phyloP scores from a whole-genome alignment of 805 yeast genomes.

The Maudiozyma saulgeensis region DNA sequence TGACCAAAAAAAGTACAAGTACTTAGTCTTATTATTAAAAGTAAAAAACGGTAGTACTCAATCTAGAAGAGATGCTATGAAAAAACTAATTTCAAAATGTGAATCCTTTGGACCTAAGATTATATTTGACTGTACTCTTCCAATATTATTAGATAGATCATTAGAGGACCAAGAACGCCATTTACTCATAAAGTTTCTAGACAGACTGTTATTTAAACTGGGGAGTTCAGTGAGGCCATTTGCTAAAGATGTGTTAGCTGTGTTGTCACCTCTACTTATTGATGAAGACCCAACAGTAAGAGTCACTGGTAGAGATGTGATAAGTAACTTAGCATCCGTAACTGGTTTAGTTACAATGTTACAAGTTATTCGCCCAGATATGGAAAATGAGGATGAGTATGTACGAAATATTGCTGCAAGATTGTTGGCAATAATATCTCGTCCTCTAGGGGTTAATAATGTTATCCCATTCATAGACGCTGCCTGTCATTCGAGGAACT shows the following conservation, averaged over 20 bases:
- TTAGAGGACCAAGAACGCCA: slow-evolving; percentile 80
- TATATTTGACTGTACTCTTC: slow-evolving; percentile 62
- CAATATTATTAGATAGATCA: slow-evolving; percentile 60
- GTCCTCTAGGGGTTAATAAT: slow-evolving; percentile 61
- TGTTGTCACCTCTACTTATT: slow-evolving; percentile 66
- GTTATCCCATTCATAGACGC: slow-evolving; percentile 76
- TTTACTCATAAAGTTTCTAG: slow-evolving; percentile 65
- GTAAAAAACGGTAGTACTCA: slow-evolving; percentile 72
- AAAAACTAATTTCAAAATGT: slow-evolving; percentile 57
- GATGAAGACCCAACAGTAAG: slow-evolving; percentile 74
- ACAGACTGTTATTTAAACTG: slow-evolving; percentile 55
- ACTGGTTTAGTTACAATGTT: slow-evolving; percentile 78
- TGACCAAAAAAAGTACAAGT: slow-evolving; percentile 49
- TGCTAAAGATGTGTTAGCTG: slow-evolving; percentile 61
- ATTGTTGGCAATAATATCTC: slow-evolving; percentile 75
- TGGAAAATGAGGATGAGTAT: slow-evolving; percentile 75
- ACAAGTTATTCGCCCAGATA: slow-evolving; percentile 68
- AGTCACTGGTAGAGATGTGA: slow-evolving; percentile 68
- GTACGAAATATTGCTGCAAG: slow-evolving; percentile 68
- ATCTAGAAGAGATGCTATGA: slow-evolving; percentile 57
- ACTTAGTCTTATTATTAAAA: slow-evolving; percentile 54
- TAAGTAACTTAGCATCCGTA: slow-evolving; percentile 64
- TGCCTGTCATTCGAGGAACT: slow-evolving; percentile 63
- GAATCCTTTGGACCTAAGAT: slow-evolving; percentile 57
- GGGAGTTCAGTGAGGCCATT: slow-evolving; percentile 62